These are phyloP conservation scores for Abrus pulchellus DNA, from an alignment of 306 rosid genomes.

Conservation along the genomic window DNA sequence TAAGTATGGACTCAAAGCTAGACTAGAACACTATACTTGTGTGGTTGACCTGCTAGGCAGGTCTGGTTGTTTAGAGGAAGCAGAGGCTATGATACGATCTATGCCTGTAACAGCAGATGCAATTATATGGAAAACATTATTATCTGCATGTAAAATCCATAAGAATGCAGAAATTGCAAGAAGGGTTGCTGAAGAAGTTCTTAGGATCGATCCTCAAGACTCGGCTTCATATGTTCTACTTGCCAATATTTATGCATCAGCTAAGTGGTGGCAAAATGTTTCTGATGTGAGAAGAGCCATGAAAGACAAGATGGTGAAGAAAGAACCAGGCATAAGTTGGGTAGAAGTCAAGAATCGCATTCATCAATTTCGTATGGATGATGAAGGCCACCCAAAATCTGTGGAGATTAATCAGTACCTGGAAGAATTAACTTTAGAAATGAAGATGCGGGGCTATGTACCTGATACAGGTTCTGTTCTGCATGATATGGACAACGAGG, in stretches of 20 bases:
- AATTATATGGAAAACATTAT: slow-evolving; percentile 86
- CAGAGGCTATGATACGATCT: slow-evolving; percentile 79
- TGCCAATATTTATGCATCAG: slow-evolving; percentile 83
- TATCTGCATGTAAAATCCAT: slow-evolving; percentile 89
- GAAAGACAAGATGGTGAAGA: slow-evolving; percentile 75
- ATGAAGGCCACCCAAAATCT: slow-evolving; percentile 65
- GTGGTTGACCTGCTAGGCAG: slow-evolving; percentile 87
- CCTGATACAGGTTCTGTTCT: slow-evolving; percentile 78
- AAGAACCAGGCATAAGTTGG: slow-evolving; percentile 92
- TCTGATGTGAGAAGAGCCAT: slow-evolving; percentile 75
- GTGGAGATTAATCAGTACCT: slow-evolving; percentile 71
- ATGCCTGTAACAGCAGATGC: slow-evolving; percentile 86
- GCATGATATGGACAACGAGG: slow-evolving; percentile 93
- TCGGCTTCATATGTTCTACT: slow-evolving; percentile 83
- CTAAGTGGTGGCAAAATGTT: slow-evolving; percentile 83
- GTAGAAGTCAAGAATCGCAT: slow-evolving; percentile 78
- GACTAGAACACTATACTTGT: slow-evolving; percentile 86
- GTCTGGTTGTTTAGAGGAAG: slow-evolving; percentile 84
- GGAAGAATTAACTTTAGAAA: slow-evolving; percentile 71
- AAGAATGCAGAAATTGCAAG: slow-evolving; percentile 79
- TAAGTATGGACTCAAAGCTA: slow-evolving; percentile 70
- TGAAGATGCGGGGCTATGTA: slow-evolving; percentile 82
- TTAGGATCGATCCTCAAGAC: slow-evolving; percentile 78
- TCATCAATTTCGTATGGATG: slow-evolving; percentile 74
- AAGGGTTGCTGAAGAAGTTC: slow-evolving; percentile 77